Conservation (phyloP, 257 asterid genomes). For the Lantana camara region DNA sequence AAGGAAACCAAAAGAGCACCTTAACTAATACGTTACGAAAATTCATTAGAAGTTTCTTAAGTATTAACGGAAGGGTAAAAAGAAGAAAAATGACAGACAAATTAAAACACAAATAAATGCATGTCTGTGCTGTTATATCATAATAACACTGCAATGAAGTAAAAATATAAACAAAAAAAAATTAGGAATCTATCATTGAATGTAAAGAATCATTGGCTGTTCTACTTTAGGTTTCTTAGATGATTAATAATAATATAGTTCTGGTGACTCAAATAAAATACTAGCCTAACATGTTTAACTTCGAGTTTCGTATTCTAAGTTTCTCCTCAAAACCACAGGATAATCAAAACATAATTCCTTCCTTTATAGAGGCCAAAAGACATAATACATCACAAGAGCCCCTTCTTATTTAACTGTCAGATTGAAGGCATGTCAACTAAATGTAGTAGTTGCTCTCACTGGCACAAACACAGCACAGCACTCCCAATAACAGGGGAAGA, state of each 20-base stretch:
- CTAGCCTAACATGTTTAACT: not conserved
- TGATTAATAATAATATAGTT: slow-evolving; percentile 21
- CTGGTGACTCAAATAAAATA: not conserved
- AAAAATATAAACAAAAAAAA: too few species aligned
- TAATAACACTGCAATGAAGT: slow-evolving; percentile 16
- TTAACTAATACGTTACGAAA: not conserved
- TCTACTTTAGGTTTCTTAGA: not conserved
- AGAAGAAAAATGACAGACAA: not conserved
- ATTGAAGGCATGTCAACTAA: slow-evolving; percentile 1
- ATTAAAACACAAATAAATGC: not conserved
- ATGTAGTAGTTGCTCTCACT: not conserved
- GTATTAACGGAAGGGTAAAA: not conserved
- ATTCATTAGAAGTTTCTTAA: not conserved
- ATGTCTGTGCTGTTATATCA: not conserved
- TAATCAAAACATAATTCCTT: not conserved
- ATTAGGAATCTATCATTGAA: slow-evolving; percentile 10
- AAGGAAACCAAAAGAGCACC: slow-evolving; percentile 3
- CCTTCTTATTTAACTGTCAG: slow-evolving; percentile 3
- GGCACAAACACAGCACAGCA: slow-evolving; percentile 3
- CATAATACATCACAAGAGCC: slow-evolving; percentile 2
- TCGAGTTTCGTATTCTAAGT: not conserved
- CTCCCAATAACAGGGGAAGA: not conserved
- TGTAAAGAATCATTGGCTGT: slow-evolving; percentile 7
- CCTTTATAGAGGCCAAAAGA: slow-evolving; percentile 10
- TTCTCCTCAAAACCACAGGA: slow-evolving; percentile 4